Percentiles rank a stretch among this genome's conserved stretches.
phyloP scores from a whole-genome alignment of 2,329 filamentous ascomycete species.

The Colletotrichum coccodes region DNA sequence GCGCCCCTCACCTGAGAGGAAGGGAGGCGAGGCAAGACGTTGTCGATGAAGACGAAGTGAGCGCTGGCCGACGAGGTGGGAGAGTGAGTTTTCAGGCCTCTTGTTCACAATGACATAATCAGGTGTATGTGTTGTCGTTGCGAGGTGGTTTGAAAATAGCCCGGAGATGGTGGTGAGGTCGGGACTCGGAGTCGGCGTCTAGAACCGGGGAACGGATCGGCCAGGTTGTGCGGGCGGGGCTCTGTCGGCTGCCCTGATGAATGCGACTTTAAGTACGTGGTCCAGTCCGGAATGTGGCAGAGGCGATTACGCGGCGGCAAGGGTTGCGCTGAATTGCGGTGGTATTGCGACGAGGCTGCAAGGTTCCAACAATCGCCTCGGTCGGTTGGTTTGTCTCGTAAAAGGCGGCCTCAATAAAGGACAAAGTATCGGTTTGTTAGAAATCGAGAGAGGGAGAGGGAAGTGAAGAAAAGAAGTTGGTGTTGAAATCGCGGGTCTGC shows the following conservation, averaged over 20 bases:
- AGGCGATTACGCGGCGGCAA: constrained; percentile 20
- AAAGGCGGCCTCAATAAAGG: not conserved
- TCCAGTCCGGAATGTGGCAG: not conserved
- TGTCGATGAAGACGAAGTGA: not conserved
- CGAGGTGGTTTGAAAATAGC: not conserved
- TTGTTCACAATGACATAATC: constrained; percentile 18
- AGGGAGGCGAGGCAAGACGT: not conserved
- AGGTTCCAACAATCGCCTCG: not conserved
- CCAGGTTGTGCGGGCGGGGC: constrained; percentile 13
- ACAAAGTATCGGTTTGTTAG: not conserved
- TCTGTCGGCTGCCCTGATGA: constrained; percentile 2
- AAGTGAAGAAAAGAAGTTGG: not conserved
- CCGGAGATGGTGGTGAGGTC: constrained; percentile 9
- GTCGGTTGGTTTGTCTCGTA: not conserved
- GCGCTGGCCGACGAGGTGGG: not conserved
- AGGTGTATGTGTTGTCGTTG: not conserved
- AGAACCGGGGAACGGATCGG: constrained; percentile 18
- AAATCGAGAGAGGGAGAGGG: not conserved
- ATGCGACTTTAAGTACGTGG: not conserved
- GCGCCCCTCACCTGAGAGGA: constrained; percentile 20
- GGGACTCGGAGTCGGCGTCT: constrained; percentile 10
- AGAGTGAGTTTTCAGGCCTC: not conserved
- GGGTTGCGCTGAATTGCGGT: not conserved
- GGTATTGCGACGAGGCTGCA: too few relatives aligned
- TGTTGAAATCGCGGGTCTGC: constrained; percentile 9